Evolutionary conservation across 2,329 filamentous ascomycete species (phyloP), one percentile per base, ranked within the genome.

Genomic region (Trichoderma arundinaceum): DNA sequence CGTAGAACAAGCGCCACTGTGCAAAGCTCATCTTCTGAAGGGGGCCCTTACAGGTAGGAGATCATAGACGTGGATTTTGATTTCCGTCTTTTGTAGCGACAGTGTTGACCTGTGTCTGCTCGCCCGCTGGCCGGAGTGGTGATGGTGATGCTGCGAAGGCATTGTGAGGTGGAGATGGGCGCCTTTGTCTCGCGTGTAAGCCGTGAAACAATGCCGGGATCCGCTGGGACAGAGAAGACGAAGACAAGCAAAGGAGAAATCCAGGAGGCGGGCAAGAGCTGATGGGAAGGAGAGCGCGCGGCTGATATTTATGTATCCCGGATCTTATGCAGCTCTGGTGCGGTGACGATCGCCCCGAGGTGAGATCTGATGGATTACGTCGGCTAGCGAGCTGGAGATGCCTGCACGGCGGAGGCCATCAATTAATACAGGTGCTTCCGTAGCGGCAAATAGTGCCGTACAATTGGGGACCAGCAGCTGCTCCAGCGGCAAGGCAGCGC

Each of bases 41-140:
- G 35, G 17, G 7, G 7, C 57, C 69, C 82, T 70, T 82, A 91
- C 89, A 44, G 90, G 88, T 15, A 94, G 81, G 7, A 93, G 81
- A 76, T 93, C 91, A 73, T 94, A 94, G 72, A 92, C 88, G 73
- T 93, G 88, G 73, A 94, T 92, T 54, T 86, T 79, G 68, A 94
- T 84, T 74, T 92, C 88, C 2, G 89, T 92, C 74, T 90, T 90
- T 70, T 89, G 87, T 19, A 91, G 78, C 15, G 89, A 90, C 53
- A 91, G 75, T 1, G 89, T 91, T 65, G 86, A 88, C 68, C 89
- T 81, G 74, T 91, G 90, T 67, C 76, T 73, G 66, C 72, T 76
- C 56, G 70, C 66, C 53, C 69, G 63, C 65, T 69, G 70, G 43
- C 67, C 71, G 10, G 71, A 71, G 61, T 72, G 70, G 53, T 74